Base-by-base conservation (phyloP, 164 flowering plant genomes). In the Nelumbo lutea region DNA sequence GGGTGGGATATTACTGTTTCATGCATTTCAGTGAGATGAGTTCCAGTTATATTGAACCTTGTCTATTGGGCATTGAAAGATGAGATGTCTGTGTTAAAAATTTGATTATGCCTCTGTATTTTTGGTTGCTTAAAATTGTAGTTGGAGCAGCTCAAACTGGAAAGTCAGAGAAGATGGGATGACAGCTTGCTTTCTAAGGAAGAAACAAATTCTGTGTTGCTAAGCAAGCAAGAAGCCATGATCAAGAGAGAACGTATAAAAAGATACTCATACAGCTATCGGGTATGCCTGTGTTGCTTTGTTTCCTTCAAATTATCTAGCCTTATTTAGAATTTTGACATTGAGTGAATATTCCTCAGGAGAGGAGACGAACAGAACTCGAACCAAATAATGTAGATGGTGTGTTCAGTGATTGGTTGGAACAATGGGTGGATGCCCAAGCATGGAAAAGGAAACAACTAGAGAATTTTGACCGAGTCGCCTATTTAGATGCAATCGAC, bases 341-440 rank as follows among this genome's bases (percentile, higher is more conserved):
- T 11, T 64, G 6, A 59, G 1, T 43, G 55, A 0, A 65, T 3
- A n/a, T 65, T 72, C 62, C 6, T 61, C 70, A 79, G 82, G 77
- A 73, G 63, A 71, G 64, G 71, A 82, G 73, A 43, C 79, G 85
- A 39, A 76, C 82, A 62, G 90, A 87, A 64, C 64, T 83, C 6
- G 88, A 85, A 48, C 70, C 77, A 27, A 72, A 74, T 59, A 77
- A 75, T 48, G 70, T 68, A 14, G 68, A 68, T 62, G 84, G 81
- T 51, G 83, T 81, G 64, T 69, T 79, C 76, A 80, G 80, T 70
- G 77, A 80, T 67, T 89, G 93, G 95, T 68, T 91, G 64, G 90
- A 91, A 64, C 79, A 89, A 71, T 87, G 90, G 88, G 86, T 87
- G 46, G 87, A 89, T 70, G 68, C 85, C 44, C 87, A 85, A 64